A percentile compares a stretch with the other conserved stretches of the same genome.
phyloP scores from a whole-genome alignment of 2,329 filamentous ascomycete species.

The Phaeosphaeriaceae sp. region DNA sequence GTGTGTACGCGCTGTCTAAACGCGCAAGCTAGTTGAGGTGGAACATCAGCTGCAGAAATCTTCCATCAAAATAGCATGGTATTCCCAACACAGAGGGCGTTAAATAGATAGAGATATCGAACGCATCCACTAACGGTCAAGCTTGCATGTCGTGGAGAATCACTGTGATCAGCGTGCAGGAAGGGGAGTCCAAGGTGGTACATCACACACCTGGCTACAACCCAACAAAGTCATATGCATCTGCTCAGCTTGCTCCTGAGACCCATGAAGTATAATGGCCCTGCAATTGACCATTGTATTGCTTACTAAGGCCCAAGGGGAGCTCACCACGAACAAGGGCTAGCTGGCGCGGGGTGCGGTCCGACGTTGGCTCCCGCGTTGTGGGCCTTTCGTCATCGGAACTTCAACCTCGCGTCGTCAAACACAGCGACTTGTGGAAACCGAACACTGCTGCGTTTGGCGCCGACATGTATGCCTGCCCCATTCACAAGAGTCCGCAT shows the following conservation, averaged over 20 bases:
- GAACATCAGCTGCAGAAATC: too few species aligned
- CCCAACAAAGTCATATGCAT: neutral
- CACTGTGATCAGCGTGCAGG: neutral
- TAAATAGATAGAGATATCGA: too few species aligned
- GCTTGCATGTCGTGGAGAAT: too few species aligned
- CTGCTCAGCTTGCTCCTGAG: neutral
- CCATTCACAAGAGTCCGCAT: slow-evolving; percentile 9
- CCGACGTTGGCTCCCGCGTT: neutral
- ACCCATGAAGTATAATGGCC: neutral
- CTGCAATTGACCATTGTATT: neutral
- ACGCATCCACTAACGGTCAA: too few species aligned
- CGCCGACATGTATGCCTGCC: slow-evolving; percentile 34
- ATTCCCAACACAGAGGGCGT: too few species aligned
- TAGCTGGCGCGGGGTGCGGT: neutral
- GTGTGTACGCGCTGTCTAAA: neutral
- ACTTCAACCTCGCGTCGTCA: slow-evolving; percentile 7
- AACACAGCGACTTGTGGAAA: slow-evolving; percentile 4
- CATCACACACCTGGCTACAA: too few species aligned
- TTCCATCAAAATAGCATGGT: too few species aligned
- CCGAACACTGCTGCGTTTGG: slow-evolving; percentile 11
- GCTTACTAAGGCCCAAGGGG: neutral
- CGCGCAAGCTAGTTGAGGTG: neutral
- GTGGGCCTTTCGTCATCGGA: slow-evolving; percentile 17
- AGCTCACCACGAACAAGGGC: neutral
- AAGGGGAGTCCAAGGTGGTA: too few species aligned